These are phyloP conservation scores for Pilaira anomala DNA, from an alignment of 192 early-diverging fungal genomes.

Conservation along the genomic window DNA sequence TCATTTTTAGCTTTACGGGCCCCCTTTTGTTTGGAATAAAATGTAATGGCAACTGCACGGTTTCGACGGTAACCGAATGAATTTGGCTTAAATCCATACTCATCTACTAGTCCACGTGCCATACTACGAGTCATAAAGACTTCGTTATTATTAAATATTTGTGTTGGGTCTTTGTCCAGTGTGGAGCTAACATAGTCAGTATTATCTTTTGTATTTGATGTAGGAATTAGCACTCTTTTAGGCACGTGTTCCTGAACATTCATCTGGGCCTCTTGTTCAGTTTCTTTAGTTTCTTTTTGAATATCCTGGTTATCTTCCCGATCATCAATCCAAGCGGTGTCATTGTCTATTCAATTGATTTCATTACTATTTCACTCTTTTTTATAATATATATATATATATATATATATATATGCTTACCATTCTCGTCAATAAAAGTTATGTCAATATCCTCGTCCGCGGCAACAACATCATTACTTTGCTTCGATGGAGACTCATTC, in stretches of 20 bases:
- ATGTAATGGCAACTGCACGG: slow-evolving; percentile 26
- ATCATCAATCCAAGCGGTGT: no score
- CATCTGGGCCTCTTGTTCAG: no score
- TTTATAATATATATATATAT: not conserved
- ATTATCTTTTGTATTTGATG: not conserved
- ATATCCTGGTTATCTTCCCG: no score
- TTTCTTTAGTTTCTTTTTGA: no score
- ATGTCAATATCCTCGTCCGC: no score
- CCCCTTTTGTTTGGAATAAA: slow-evolving; percentile 30
- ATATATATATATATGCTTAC: no score
- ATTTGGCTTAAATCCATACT: slow-evolving; percentile 30
- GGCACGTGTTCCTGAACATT: no score
- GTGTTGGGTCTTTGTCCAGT: slow-evolving; percentile 26
- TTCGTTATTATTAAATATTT: slow-evolving; percentile 29
- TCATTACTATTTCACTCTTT: no score
- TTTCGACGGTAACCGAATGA: slow-evolving; percentile 31
- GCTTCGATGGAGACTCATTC: not conserved
- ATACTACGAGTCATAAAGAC: slow-evolving; percentile 31
- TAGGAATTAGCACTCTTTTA: no score
- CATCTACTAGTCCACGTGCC: slow-evolving; percentile 20
- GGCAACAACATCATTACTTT: no score
- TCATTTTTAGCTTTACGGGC: slow-evolving; percentile 14
- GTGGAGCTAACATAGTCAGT: slow-evolving; percentile 20
- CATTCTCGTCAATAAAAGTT: no score
- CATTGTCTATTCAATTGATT: no score